Evolutionary conservation across 2,329 filamentous ascomycete genomes (phyloP).

Genomic region (Aureobasidium namibiae): DNA sequence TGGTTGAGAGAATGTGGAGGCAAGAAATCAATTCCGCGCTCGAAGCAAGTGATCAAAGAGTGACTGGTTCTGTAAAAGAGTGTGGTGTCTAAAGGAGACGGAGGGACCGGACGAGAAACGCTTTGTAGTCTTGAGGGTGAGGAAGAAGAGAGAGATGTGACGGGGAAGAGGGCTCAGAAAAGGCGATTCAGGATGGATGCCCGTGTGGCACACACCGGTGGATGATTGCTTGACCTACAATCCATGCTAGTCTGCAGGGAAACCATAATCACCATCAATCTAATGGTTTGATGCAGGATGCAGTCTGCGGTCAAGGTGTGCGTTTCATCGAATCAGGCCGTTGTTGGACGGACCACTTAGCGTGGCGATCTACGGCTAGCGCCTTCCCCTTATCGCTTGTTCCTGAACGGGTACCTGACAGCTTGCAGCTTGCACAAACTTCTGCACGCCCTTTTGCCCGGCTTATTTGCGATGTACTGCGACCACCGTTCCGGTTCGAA

Average conservation of each 20-base stretch:
- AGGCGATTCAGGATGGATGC: neutral
- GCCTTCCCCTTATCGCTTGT: constrained; percentile 8
- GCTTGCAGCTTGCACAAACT: neutral
- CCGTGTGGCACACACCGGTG: constrained; percentile 1
- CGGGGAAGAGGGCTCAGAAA: constrained; percentile 5
- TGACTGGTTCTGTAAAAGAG: constrained; percentile 25
- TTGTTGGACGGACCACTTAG: constrained; percentile 6
- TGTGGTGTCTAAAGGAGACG: constrained; percentile 25
- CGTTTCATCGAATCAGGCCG: constrained; percentile 12
- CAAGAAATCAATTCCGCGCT: constrained; percentile 17
- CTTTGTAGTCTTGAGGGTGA: constrained; percentile 21
- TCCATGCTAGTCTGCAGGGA: constrained; percentile 4
- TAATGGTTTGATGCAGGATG: neutral
- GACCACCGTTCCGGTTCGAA: constrained; percentile 8
- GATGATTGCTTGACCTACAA: neutral
- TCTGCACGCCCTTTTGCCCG: constrained; percentile 1
- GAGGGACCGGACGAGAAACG: constrained; percentile 16
- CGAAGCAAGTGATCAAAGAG: constrained; percentile 20
- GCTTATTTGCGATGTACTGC: constrained; percentile 5
- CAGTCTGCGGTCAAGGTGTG: constrained; percentile 9
- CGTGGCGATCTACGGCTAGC: constrained; percentile 10
- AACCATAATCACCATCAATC: constrained; percentile 10
- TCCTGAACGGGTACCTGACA: constrained; percentile 11
- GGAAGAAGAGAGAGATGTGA: constrained; percentile 14
- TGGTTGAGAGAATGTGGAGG: constrained; percentile 15